Base-by-base conservation (phyloP, 352 stramenopile species). In the Globisporangium sylvaticum region DNA sequence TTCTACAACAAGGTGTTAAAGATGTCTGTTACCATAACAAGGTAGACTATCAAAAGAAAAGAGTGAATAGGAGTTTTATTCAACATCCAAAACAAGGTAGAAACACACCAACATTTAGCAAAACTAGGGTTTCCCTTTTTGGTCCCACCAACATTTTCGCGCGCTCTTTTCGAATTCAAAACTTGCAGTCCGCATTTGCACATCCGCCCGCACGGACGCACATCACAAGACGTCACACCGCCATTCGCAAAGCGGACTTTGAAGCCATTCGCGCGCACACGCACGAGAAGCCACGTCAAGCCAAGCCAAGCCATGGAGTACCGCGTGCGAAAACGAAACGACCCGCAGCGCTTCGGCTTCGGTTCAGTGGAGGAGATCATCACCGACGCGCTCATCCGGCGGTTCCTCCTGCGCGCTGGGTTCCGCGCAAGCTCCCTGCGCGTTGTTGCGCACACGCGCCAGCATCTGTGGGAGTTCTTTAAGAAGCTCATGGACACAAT, bases 381-480 rank as follows among this genome's bases (percentile, higher is more conserved):
- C 37, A 69, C 80, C 0, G 77, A 90, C 42, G 76, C 74, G 1
- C 20, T 78, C 18, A 58, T 95, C 39, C 87, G 81, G 7, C 81
- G 85, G 14, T 95, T 95, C 75, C 72, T 89, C 14, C 56, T 90
- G 39, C 84, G 85, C 54, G 87, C 85, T 0, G 87, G 87, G 25
- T 89, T 94, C 66, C 74, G 76, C 57, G 72, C 63, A 14, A 83
- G 77, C 53, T 89, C 84, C 7, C 31, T 67, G n/a, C 68, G 68
- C 44, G 73, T 78, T 0, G 61, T 81, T 2, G 59, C 53, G 1
- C 66, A 80, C 24, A 81, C 87, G 31, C 79, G 83, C 25, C 64
- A 78, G 37, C 78, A 83, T 56, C 44, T 88, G 24, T 52, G 56
- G 61, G 81, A 82, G 22, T 92, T 94, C 60, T 70, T 94, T 32